Percentiles rank a stretch among this genome's conserved stretches.
These are phyloP conservation scores for Cyberlindnera petersonii DNA, from an alignment of 805 yeast genomes.

Conservation along the genomic window DNA sequence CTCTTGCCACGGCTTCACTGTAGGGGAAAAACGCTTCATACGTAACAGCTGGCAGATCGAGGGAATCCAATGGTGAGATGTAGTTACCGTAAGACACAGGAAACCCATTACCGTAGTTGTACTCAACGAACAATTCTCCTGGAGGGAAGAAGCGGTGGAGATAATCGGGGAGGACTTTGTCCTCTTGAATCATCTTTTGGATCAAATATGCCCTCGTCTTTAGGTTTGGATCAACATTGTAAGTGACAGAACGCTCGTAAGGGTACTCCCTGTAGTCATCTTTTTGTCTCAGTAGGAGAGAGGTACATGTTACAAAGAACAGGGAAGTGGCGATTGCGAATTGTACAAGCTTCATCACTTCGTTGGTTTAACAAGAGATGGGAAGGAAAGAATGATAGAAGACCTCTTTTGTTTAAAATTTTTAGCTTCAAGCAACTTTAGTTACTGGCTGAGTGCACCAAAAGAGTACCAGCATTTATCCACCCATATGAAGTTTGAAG, in stretches of 20 bases:
- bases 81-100: conserved; percentile 19
- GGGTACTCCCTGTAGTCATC: too few species aligned
- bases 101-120: conserved; percentile 9
- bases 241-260: conserved; percentile 9
- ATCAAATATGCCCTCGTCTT: conserved; percentile 4
- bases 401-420: too few species aligned
- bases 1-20: conserved; percentile 3
- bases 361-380: too few species aligned
- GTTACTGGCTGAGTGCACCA: too few species aligned
- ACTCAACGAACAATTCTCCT: conserved; percentile 16
- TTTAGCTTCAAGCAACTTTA: too few species aligned
- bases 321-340: too few species aligned
- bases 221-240: conserved; percentile 10
- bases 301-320: neutral
- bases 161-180: conserved; percentile 8
- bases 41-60: conserved; percentile 14
- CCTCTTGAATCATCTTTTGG: conserved; percentile 1
- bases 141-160: conserved; percentile 20
- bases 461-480: too few species aligned
- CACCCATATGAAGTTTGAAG: too few species aligned
- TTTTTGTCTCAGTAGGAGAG: too few species aligned
- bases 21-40: conserved; percentile 18
- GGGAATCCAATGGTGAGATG: conserved; percentile 17
- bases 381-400: too few species aligned
- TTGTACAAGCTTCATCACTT: too few species aligned